These are phyloP conservation scores for Lipomyces lipofer DNA, from an alignment of 805 yeast genomes.

Conservation along the genomic window DNA sequence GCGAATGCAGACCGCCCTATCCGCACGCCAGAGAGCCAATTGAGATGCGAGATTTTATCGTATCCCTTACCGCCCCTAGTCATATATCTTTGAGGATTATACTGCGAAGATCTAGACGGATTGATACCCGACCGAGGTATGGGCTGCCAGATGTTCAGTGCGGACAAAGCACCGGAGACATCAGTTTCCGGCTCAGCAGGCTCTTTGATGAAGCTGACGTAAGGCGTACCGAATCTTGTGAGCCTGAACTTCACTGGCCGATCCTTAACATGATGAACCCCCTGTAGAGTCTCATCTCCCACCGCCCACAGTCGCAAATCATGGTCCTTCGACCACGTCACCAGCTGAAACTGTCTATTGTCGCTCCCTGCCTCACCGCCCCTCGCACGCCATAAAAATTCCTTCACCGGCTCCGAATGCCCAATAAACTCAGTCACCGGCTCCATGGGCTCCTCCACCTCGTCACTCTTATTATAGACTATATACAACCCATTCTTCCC, in stretches of 20 bases:
- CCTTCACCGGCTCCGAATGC: constrained; percentile 81
- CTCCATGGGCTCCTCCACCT: constrained; percentile 43
- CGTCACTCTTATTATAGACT: constrained; percentile 39
- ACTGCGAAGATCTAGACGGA: not conserved
- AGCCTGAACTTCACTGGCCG: constrained; percentile 42
- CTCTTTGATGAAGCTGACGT: constrained; percentile 54
- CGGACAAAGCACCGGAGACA: not conserved
- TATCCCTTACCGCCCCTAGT: constrained; percentile 23
- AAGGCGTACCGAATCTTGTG: constrained; percentile 47
- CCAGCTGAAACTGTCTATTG: constrained; percentile 84
- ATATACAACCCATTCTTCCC: constrained; percentile 67
- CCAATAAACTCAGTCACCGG: constrained; percentile 70
- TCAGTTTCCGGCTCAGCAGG: constrained; percentile 41
- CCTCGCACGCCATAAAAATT: constrained; percentile 82
- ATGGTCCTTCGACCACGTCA: constrained; percentile 91
- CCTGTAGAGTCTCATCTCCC: constrained; percentile 48
- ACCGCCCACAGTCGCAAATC: constrained; percentile 83
- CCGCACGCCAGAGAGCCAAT: constrained; percentile 92
- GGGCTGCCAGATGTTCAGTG: not conserved
- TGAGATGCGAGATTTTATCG: constrained; percentile 60
- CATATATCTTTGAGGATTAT: constrained; percentile 17
- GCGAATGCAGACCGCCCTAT: constrained; percentile 57
- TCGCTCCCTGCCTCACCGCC: constrained; percentile 49
- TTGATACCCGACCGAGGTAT: not conserved
- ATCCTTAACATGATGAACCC: constrained; percentile 43